These are phyloP conservation scores for Sporothrix pseudoabietina DNA, from an alignment of 2,329 filamentous ascomycete species.

Conservation along the genomic window DNA sequence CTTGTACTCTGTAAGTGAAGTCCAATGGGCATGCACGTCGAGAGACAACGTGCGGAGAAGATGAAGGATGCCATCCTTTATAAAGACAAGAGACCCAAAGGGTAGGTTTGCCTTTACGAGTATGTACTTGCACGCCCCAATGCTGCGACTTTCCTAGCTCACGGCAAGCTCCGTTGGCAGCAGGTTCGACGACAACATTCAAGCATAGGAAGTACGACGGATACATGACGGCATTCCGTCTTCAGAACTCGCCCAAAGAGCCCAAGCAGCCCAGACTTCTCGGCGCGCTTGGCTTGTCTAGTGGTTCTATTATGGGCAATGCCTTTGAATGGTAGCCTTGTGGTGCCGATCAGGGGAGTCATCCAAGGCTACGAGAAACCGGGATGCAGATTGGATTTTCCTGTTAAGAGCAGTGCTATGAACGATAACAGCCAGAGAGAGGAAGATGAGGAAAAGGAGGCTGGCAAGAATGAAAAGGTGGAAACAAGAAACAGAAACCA, in stretches of 20 bases:
- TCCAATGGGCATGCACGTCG: constrained; percentile 4
- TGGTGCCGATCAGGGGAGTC: neutral
- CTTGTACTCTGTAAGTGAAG: neutral
- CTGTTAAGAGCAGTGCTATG: neutral
- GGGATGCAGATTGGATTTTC: neutral
- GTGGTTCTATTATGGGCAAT: constrained; percentile 2
- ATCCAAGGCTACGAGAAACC: neutral
- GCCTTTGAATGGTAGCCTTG: constrained; percentile 5
- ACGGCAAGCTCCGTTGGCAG: neutral
- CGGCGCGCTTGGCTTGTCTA: constrained; percentile 19
- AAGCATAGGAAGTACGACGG: neutral
- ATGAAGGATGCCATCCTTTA: neutral
- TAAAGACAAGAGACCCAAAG: neutral
- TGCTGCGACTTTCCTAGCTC: neutral
- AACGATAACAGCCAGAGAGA: constrained; percentile 1
- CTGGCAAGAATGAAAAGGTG: neutral
- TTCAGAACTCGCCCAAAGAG: neutral
- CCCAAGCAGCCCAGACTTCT: neutral
- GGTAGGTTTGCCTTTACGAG: neutral
- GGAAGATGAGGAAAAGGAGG: neutral
- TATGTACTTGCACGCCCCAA: neutral
- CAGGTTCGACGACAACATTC: neutral
- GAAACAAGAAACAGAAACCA: neutral
- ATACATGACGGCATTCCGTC: neutral
- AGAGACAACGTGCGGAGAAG: neutral